Evolutionary conservation across 2,329 filamentous ascomycete genomes (phyloP).

Genomic region (Curvularia lunata): DNA sequence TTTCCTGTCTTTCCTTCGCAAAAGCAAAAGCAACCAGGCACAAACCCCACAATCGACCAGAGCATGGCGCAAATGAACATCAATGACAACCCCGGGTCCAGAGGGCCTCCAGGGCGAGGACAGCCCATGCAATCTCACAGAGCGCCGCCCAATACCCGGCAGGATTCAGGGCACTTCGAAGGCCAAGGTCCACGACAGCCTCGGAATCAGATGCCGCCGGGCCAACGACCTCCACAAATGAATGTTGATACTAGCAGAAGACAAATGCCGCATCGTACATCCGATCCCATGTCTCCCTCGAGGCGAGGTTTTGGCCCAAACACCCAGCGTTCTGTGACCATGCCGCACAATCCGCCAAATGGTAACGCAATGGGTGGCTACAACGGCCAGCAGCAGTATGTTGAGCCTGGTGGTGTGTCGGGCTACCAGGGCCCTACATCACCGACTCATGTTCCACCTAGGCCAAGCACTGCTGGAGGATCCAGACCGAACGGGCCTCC

Average conservation of each 20-base stretch:
- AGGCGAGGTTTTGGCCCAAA: constrained; percentile 39
- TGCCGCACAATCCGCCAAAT: constrained; percentile 43
- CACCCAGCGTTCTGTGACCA: constrained; percentile 46
- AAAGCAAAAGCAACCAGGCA: constrained; percentile 22
- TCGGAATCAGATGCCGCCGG: constrained; percentile 32
- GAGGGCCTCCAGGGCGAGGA: constrained; percentile 31
- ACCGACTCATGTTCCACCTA: constrained; percentile 43
- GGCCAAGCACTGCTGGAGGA: constrained; percentile 47
- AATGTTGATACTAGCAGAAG: constrained; percentile 24
- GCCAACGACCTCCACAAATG: constrained; percentile 35
- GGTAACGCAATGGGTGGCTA: constrained; percentile 23
- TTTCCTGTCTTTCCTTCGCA: constrained; percentile 56
- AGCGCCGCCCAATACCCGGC: constrained; percentile 32
- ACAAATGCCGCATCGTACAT: constrained; percentile 23
- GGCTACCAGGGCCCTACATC: constrained; percentile 48
- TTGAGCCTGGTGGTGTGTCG: constrained; percentile 41
- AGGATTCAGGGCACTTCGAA: constrained; percentile 47
- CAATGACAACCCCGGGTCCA: constrained; percentile 26
- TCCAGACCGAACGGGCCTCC: constrained; percentile 30
- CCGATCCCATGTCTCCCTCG: constrained; percentile 36
- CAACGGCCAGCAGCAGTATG: constrained; percentile 41
- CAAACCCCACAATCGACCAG: constrained; percentile 37
- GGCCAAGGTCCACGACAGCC: constrained; percentile 35
- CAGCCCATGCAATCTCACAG: constrained; percentile 28
- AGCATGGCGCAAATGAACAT: constrained; percentile 48